Conservation (phyloP, 768 basidiomycete genomes). For the Fistulinella prunicolor region DNA sequence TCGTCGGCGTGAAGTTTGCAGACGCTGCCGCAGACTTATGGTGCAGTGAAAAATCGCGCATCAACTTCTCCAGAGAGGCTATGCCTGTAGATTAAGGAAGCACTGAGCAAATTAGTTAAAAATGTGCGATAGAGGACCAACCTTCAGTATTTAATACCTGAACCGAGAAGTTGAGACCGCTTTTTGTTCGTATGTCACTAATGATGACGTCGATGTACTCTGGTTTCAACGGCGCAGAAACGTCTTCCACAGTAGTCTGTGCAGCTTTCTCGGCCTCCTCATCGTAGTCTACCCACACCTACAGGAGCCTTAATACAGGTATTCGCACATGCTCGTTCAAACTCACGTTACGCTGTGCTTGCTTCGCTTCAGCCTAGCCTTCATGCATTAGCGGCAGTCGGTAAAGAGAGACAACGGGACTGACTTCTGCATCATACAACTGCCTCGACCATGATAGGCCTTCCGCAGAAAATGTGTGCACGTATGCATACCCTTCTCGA, state of each 20-base stretch:
- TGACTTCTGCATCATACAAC: conserved; percentile 80
- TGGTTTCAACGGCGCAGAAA: conserved; percentile 57
- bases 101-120: not conserved
- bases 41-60: conserved; percentile 89
- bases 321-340: not conserved
- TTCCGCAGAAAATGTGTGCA: conserved; percentile 88
- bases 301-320: conserved; percentile 1
- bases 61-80: conserved; percentile 86
- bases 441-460: conserved; percentile 74
- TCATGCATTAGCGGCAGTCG: conserved; percentile 2
- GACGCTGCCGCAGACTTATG: conserved; percentile 67
- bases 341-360: conserved; percentile 71
- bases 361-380: conserved; percentile 77
- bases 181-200: conserved; percentile 74
- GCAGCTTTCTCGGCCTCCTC: conserved; percentile 62
- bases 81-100: conserved; percentile 55
- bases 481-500: conserved; percentile 82
- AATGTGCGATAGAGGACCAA: conserved; percentile 28
- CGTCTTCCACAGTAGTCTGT: conserved; percentile 45
- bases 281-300: conserved; percentile 90
- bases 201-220: conserved; percentile 94
- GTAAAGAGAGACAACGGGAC: conserved; percentile 11
- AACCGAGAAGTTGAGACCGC: conserved; percentile 85
- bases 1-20: conserved; percentile 73
- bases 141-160: conserved; percentile 92